These are phyloP conservation scores for Chalciporus piperatoides DNA, from an alignment of 1,284 basidiomycete species.

Conservation along the genomic window DNA sequence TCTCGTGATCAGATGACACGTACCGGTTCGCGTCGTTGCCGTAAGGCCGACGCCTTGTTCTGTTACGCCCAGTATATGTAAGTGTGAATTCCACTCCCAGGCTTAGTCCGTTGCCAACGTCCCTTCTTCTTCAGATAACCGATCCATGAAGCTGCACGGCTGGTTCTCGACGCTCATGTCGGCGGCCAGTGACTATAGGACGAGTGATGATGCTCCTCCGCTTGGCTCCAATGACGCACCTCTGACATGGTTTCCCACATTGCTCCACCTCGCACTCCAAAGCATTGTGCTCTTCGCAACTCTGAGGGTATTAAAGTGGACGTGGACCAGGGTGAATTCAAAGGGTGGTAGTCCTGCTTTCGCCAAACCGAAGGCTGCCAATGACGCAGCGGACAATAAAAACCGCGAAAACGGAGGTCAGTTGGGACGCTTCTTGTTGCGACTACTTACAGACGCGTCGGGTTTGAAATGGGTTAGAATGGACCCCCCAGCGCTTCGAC, in stretches of 20 bases:
- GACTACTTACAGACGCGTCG: conserved; percentile 3
- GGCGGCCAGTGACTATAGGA: conserved; percentile 1
- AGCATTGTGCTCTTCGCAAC: conserved; percentile 12
- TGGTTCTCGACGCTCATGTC: conserved; percentile 17
- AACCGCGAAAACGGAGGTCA: conserved; percentile 25
- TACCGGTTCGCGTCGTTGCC: background rate
- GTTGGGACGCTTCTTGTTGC: background rate
- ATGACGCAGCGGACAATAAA: conserved; percentile 19
- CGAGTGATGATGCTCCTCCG: conserved; percentile 4
- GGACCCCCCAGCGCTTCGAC: conserved; percentile 46
- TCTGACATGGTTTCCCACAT: conserved; percentile 1
- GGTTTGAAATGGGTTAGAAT: conserved; percentile 34
- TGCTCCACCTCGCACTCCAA: conserved; percentile 21
- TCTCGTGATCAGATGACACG: conserved; percentile 10
- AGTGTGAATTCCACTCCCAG: conserved; percentile 1
- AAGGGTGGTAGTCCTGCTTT: background rate
- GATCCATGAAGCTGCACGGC: conserved; percentile 9
- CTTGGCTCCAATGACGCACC: conserved; percentile 26
- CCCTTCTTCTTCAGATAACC: background rate
- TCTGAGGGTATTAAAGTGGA: conserved; percentile 18
- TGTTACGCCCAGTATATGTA: background rate
- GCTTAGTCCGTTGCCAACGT: background rate
- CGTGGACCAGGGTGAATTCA: background rate
- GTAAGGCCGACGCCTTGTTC: conserved; percentile 2
- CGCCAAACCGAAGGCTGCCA: conserved; percentile 2